Base-by-base conservation (phyloP, 1,284 basidiomycete species). In the Ganoderma meredithae region DNA sequence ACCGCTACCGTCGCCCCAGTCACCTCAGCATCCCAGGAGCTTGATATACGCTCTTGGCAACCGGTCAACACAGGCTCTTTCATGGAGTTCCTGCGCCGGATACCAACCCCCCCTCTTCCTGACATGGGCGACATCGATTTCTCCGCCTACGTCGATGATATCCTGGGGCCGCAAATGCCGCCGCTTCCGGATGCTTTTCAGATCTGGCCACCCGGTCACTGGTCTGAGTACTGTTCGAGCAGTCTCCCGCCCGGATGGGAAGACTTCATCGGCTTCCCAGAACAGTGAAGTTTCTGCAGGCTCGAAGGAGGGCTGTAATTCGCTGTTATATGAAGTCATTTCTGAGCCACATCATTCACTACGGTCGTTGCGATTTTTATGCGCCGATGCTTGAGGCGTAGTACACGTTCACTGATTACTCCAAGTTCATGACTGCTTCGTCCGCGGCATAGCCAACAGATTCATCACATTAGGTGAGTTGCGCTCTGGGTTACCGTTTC, bases 391-490 rank as follows among this genome's bases (percentile, higher is more conserved):
- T 8, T 36, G 36, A 9, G 36, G 36, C 36, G 9, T 36, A 36
- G 36, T 6, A 8, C 36, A 36, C 36, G 2, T 36, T 36, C 9
- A 36, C 7, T 36, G 36, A 36, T 36, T 36, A 36, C 36, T 36
- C 36, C 36, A 9, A 36, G 36, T 36, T 36, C 9, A 47, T 47
- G 8, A 22, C n/a, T n/a, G 9, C 22, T 9, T 13, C 22, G 22
- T 49, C 25, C 47, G 5, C 10, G 25, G 25, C 22, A 25, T 33
- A 33, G 25, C 52, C 27, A 55, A 55, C 31, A 33, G 27, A 33
- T 17, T 33, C 13, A 33, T 55, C 17, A 55, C 52, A 55, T 33
- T 55, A 55, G 27, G 52, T 55, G 52, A 55, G 52, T 19, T 49
- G 8, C 52, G 52, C 52, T 17, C 27, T 33, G 52, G 25, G 5